These are phyloP conservation scores for Acacia pycnantha DNA, from an alignment of 331 rosid species.

Conservation along the genomic window DNA sequence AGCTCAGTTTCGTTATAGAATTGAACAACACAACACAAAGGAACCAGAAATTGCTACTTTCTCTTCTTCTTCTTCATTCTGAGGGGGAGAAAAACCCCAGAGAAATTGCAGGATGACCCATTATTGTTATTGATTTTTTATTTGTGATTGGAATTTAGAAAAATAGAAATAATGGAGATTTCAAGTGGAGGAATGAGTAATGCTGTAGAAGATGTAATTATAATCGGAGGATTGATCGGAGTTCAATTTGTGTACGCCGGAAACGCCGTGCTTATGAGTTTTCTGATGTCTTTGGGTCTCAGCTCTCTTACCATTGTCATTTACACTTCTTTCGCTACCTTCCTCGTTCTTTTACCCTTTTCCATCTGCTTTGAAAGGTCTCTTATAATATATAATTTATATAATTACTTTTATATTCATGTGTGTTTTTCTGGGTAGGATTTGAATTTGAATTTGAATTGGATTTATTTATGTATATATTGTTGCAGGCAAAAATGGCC, in stretches of 20 bases:
- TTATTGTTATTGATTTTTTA: too few species aligned
- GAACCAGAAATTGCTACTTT: background rate
- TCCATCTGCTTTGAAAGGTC: conserved; percentile 73
- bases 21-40: background rate
- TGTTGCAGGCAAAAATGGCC: conserved; percentile 58
- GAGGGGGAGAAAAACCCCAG: background rate
- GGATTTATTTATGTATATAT: background rate
- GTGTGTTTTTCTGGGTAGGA: background rate
- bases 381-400: background rate
- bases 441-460: background rate
- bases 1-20: conserved; percentile 20
- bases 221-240: conserved; percentile 59
- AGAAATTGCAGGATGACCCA: background rate
- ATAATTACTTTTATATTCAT: background rate
- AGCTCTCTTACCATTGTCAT: conserved; percentile 57
- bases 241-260: conserved; percentile 73
- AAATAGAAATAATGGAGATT: background rate
- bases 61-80: background rate
- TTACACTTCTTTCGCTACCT: conserved; percentile 55
- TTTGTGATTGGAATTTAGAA: background rate
- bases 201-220: conserved; percentile 41
- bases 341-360: conserved; percentile 57
- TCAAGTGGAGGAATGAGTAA: background rate
- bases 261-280: conserved; percentile 57
- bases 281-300: conserved; percentile 74